Conservation (phyloP, 768 basidiomycete genomes). For the Termitomyces heimii region DNA sequence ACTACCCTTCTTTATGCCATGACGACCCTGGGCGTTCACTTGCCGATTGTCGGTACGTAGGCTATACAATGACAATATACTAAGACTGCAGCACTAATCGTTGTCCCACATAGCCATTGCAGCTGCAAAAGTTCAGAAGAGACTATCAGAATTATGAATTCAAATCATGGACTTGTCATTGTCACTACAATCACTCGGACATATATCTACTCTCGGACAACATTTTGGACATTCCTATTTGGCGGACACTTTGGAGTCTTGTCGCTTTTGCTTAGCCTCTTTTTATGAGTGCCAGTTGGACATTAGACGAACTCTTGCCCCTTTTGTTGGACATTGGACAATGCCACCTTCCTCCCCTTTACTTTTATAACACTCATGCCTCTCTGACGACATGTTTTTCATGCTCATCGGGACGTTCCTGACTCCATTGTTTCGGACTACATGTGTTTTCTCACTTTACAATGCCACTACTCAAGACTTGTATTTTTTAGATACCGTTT, state of each 20-base stretch:
- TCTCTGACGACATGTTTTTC: constrained; percentile 1
- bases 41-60: constrained; percentile 49
- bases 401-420: neutral
- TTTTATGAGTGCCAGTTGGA: constrained; percentile 11
- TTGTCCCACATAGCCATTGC: constrained; percentile 24
- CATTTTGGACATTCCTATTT: neutral
- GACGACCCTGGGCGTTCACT: constrained; percentile 51
- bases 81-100: neutral
- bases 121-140: constrained; percentile 36
- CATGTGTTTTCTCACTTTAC: neutral
- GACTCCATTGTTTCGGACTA: constrained; percentile 3
- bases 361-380: constrained; percentile 2
- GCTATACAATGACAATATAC: neutral
- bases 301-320: constrained; percentile 18
- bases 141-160: constrained; percentile 25
- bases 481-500: constrained; percentile 15
- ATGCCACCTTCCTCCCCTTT: neutral
- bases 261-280: constrained; percentile 15
- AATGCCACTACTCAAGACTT: constrained; percentile 6
- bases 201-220: constrained; percentile 9
- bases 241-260: constrained; percentile 17
- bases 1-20: constrained; percentile 57
- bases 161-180: constrained; percentile 3
- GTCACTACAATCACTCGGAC: constrained; percentile 2
- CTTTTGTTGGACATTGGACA: constrained; percentile 11